Evolutionary conservation across 1,139 yeast species (phyloP).

Genomic region (Pichia sp.): DNA sequence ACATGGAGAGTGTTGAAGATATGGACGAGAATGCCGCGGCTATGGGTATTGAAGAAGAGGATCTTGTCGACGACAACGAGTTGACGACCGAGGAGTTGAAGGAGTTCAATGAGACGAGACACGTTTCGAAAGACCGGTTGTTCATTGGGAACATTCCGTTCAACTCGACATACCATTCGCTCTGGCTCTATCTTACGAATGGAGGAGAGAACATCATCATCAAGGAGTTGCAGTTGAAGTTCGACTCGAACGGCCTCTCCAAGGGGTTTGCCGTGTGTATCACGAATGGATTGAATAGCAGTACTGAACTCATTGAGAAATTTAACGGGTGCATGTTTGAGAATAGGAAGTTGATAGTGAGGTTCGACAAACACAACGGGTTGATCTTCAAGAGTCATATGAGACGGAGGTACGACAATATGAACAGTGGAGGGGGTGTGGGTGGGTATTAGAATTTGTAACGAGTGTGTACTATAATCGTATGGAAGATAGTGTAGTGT

Average conservation of each 20-base stretch:
- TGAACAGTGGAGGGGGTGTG: too few relatives aligned
- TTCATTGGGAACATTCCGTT: slow-evolving; percentile 53
- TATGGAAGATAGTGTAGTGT: too few relatives aligned
- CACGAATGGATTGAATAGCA: slow-evolving; percentile 48
- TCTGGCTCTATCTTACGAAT: slow-evolving; percentile 5
- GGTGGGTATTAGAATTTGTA: too few relatives aligned
- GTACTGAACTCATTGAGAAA: slow-evolving; percentile 46
- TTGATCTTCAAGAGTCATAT: slow-evolving; percentile 20
- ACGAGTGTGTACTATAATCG: too few relatives aligned
- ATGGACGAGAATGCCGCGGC: background rate
- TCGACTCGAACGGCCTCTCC: slow-evolving; percentile 41
- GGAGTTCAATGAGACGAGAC: slow-evolving; percentile 21
- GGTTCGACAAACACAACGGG: slow-evolving; percentile 41
- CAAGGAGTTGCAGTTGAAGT: slow-evolving; percentile 45
- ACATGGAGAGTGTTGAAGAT: background rate
- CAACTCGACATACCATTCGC: slow-evolving; percentile 34
- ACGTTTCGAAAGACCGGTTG: slow-evolving; percentile 41
- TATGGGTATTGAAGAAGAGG: slow-evolving; percentile 4
- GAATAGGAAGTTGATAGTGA: slow-evolving; percentile 59
- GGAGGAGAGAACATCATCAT: slow-evolving; percentile 19
- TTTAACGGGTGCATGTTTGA: slow-evolving; percentile 35
- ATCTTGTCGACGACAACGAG: slow-evolving; percentile 20
- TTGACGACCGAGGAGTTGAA: slow-evolving; percentile 22
- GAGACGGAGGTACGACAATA: slow-evolving; percentile 15
- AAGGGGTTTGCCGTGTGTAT: slow-evolving; percentile 70